Base-by-base conservation (phyloP, 163 green algal genomes). In the Volvox carteri region DNA sequence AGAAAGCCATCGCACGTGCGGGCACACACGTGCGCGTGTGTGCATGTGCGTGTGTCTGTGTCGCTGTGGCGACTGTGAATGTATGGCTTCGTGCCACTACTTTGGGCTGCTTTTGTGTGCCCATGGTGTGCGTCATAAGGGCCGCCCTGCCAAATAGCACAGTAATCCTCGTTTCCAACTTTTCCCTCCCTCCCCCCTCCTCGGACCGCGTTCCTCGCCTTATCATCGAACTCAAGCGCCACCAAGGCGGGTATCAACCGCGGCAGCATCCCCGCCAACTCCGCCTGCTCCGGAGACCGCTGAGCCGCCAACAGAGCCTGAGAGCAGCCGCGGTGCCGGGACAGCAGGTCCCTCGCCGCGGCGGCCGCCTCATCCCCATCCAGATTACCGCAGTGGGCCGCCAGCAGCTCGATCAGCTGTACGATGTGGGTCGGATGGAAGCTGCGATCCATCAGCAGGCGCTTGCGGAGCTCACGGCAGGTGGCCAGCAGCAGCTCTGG, bases 211-310 rank as follows among this genome's bases (percentile, higher is more conserved):
- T 14, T 4, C 11, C 52, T 1, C 79, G 65, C 79, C 79, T 78
- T 52, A 12, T 56, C 42, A 4, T 9, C 18, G 12, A 68, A 78
- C n/a, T 39, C 79, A 1, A 78, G 4, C 18, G 42, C 28, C 28
- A 37, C 79, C 18, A 86, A 44, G 23, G 79, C 79, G 19, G 79
- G 79, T 42, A 86, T 41, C 79, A 86, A 44, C 12, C 62, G 79
- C 5, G 79, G 79, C 60, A 86, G 62, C 44, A 68, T 16, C 30
- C 9, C 4, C 60, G 79, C 41, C 42, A 78, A 4, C 60, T 52
- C 42, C 44, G 28, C 25, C 78, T 74, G 48, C 78, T 60, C 50
- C 39, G 14, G 14, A 39, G 39, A 39, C 3, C 30, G 28, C 18
- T 23, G 48, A 8, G 39, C 48, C 3, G 33, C 37, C 75, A 18